phyloP scores from a whole-genome alignment of 805 yeast genomes.

The Candida rishiriensis region DNA sequence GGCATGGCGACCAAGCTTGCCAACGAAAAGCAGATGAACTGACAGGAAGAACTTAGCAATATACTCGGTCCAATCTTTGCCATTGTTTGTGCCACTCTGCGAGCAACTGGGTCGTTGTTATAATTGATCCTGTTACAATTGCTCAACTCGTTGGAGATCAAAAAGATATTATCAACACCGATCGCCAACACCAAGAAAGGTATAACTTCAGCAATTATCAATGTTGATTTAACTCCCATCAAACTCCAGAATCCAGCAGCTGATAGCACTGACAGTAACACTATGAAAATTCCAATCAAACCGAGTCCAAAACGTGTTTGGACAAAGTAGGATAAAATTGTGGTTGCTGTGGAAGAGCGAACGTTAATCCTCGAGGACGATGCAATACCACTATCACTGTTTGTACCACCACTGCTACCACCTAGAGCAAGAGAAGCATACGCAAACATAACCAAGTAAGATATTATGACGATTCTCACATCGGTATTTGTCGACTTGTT shows the following conservation, averaged over 20 bases:
- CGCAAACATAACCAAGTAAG: slow-evolving; percentile 81
- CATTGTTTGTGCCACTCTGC: slow-evolving; percentile 59
- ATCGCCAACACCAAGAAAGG: slow-evolving; percentile 90
- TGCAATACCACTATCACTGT: slow-evolving; percentile 3
- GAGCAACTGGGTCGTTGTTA: slow-evolving; percentile 43
- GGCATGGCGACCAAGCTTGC: slow-evolving; percentile 90
- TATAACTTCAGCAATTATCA: slow-evolving; percentile 93
- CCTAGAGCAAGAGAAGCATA: slow-evolving; percentile 84
- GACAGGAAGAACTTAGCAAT: slow-evolving; percentile 69
- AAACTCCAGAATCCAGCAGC: slow-evolving; percentile 79
- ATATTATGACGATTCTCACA: slow-evolving; percentile 58
- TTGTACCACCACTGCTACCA: slow-evolving; percentile 6
- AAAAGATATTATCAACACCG: slow-evolving; percentile 92
- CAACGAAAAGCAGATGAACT: slow-evolving; percentile 70
- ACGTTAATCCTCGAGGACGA: not conserved
- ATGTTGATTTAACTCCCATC: slow-evolving; percentile 78
- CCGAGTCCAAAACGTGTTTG: slow-evolving; percentile 73
- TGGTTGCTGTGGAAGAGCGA: not conserved
- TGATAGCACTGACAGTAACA: slow-evolving; percentile 71
- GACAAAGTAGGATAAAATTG: slow-evolving; percentile 24
- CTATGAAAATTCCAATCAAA: slow-evolving; percentile 77
- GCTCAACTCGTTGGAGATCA: slow-evolving; percentile 76
- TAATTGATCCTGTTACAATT: slow-evolving; percentile 39
- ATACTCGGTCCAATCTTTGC: slow-evolving; percentile 86
- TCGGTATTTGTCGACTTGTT: slow-evolving; percentile 81